These are phyloP conservation scores for Penicillium crystallinum DNA, from an alignment of 495 filamentous ascomycete genomes.

Conservation along the genomic window DNA sequence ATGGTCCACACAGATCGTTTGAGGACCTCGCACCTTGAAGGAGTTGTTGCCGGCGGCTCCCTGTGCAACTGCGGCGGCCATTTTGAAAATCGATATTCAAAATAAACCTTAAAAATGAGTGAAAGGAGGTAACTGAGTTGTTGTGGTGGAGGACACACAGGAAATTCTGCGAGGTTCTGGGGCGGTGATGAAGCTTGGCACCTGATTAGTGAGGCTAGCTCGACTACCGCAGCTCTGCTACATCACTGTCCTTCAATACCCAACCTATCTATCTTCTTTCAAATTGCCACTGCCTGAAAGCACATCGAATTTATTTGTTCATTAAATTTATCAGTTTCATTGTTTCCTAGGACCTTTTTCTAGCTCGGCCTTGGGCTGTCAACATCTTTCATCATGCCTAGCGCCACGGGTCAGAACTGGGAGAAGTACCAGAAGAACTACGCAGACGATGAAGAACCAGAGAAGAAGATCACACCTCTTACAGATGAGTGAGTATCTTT, in stretches of 20 bases:
- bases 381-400: slow-evolving; percentile 62
- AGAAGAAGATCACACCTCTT: slow-evolving; percentile 98
- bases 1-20: slow-evolving; percentile 29
- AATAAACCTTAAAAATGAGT: slow-evolving; percentile 25
- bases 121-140: slow-evolving; percentile 21
- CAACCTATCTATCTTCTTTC: slow-evolving; percentile 15
- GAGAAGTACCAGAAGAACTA: slow-evolving; percentile 98
- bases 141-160: slow-evolving; percentile 31
- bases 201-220: slow-evolving; percentile 40
- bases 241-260: slow-evolving; percentile 25
- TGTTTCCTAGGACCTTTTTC: slow-evolving; percentile 5
- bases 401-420: slow-evolving; percentile 88
- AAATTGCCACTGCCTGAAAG: slow-evolving; percentile 7
- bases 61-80: slow-evolving; percentile 59
- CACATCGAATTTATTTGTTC: slow-evolving; percentile 1
- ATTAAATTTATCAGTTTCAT: slow-evolving; percentile 3
- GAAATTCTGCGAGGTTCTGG: slow-evolving; percentile 56
- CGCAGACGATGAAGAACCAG: slow-evolving; percentile 91
- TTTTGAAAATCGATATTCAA: slow-evolving; percentile 41
- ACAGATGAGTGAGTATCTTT: slow-evolving; percentile 75
- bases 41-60: slow-evolving; percentile 59
- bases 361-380: slow-evolving; percentile 28
- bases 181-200: slow-evolving; percentile 45
- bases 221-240: slow-evolving; percentile 28
- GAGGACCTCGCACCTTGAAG: slow-evolving; percentile 62